Evolutionary conservation across 345 rosid genomes (phyloP).

Genomic region (Salix suchowensis): DNA sequence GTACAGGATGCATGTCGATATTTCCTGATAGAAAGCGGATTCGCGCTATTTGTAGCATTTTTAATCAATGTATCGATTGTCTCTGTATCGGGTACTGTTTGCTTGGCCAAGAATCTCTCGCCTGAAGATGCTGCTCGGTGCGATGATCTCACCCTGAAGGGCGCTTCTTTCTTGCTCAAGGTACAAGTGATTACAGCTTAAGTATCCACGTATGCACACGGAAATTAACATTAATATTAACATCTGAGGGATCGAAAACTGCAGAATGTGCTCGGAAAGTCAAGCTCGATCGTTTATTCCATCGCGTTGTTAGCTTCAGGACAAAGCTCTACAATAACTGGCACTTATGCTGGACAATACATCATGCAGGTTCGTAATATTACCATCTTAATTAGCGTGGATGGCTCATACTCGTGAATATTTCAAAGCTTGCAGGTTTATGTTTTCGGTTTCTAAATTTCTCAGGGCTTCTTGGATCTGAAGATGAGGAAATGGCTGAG

Average conservation of each 20-base stretch:
- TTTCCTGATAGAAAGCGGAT: constrained; percentile 49
- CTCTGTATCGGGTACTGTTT: constrained; percentile 46
- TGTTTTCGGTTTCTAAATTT: too few species aligned
- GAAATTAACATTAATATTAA: too few species aligned
- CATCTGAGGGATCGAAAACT: not conserved
- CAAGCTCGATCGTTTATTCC: constrained; percentile 40
- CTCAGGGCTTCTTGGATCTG: constrained; percentile 57
- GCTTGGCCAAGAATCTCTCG: constrained; percentile 6
- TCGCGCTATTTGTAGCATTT: constrained; percentile 48
- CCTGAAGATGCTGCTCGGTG: not conserved
- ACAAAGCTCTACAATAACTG: constrained; percentile 56
- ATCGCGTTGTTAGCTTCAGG: constrained; percentile 57
- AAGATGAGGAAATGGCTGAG: constrained; percentile 52
- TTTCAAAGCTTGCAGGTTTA: too few species aligned
- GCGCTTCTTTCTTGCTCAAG: not conserved
- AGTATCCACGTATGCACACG: not conserved
- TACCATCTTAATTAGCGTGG: too few species aligned
- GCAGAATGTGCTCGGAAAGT: constrained; percentile 50
- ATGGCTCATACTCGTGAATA: too few species aligned
- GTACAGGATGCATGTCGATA: constrained; percentile 46
- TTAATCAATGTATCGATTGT: constrained; percentile 47
- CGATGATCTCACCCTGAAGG: not conserved
- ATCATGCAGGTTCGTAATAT: constrained; percentile 26
- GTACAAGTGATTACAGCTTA: not conserved
- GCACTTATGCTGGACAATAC: constrained; percentile 56